A percentile compares a stretch with the other conserved stretches of the same genome.
phyloP scores from a whole-genome alignment of 169 alveolate species.

The Plasmodium coatneyi region DNA sequence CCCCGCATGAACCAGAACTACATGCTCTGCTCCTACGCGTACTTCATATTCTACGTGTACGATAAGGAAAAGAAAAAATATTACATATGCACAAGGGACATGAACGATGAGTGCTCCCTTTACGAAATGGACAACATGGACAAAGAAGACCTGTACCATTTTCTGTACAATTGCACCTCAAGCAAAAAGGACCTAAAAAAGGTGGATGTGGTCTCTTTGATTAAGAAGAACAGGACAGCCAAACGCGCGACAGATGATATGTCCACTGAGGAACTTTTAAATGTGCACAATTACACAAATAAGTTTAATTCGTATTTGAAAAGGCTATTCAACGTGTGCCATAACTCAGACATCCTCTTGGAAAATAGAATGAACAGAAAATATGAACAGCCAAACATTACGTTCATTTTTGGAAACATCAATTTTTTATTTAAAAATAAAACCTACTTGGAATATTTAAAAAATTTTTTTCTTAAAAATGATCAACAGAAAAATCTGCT shows the following conservation, averaged over 20 bases:
- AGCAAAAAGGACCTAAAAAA: conserved; percentile 3
- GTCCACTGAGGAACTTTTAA: background rate
- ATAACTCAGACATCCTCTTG: conserved; percentile 6
- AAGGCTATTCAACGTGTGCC: conserved; percentile 5
- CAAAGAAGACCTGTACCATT: background rate
- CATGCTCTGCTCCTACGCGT: conserved; percentile 15
- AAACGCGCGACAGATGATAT: background rate
- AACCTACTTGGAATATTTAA: conserved; percentile 22
- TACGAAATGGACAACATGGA: conserved; percentile 21
- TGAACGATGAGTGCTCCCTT: conserved; percentile 5
- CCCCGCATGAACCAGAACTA: background rate
- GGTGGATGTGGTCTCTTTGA: conserved; percentile 11
- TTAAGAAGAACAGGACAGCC: background rate
- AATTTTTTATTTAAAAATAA: conserved; percentile 33
- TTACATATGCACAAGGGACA: conserved; percentile 13
- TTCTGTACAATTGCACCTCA: background rate
- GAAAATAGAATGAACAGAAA: conserved; percentile 12
- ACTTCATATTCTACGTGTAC: conserved; percentile 13
- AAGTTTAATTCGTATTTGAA: conserved; percentile 37
- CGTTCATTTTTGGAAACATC: conserved; percentile 21
- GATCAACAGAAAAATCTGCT: conserved; percentile 14
- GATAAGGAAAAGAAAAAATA: conserved; percentile 23
- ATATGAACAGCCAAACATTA: background rate
- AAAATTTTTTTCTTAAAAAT: conserved; percentile 36
- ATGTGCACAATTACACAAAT: conserved; percentile 25